Evolutionary conservation across 2,329 filamentous ascomycete species (phyloP).

Genomic region (Parafenestella ontariensis): DNA sequence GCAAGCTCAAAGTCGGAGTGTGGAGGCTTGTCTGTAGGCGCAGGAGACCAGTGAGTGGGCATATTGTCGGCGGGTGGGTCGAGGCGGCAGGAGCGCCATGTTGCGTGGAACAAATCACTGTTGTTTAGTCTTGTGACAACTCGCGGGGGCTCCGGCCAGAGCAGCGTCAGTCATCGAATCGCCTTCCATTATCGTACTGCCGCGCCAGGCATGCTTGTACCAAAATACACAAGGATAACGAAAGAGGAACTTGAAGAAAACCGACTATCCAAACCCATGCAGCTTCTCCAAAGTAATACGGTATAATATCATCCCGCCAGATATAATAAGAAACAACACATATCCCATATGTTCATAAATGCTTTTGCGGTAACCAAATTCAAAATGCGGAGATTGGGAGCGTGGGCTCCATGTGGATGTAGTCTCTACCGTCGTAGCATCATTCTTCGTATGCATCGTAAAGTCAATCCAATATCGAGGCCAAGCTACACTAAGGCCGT

Average conservation of each 20-base stretch:
- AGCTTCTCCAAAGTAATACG: slow-evolving; percentile 1
- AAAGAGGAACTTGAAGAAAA: slow-evolving; percentile 1
- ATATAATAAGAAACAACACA: slow-evolving; percentile 6
- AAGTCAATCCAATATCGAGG: slow-evolving; percentile 40
- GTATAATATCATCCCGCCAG: slow-evolving; percentile 2
- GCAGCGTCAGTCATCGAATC: slow-evolving; percentile 3
- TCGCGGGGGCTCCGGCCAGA: not conserved
- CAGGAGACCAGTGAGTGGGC: not conserved
- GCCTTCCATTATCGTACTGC: slow-evolving; percentile 14
- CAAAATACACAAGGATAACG: slow-evolving; percentile 7
- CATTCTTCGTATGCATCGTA: slow-evolving; percentile 51
- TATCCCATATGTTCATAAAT: slow-evolving; percentile 43
- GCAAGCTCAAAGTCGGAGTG: not conserved
- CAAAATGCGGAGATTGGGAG: slow-evolving; percentile 39
- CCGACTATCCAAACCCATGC: slow-evolving; percentile 5
- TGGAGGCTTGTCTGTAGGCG: not conserved
- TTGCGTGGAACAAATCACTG: not conserved
- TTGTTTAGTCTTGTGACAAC: too few species aligned
- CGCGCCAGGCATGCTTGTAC: slow-evolving; percentile 7
- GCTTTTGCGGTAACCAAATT: slow-evolving; percentile 43
- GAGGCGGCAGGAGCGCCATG: not conserved
- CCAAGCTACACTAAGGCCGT: slow-evolving; percentile 40
- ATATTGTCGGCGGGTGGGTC: not conserved
- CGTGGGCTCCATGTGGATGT: slow-evolving; percentile 43
- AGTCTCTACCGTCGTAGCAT: slow-evolving; percentile 51